Evolutionary conservation across 805 yeast species (phyloP).

Genomic region (Wickerhamiella cacticola): DNA sequence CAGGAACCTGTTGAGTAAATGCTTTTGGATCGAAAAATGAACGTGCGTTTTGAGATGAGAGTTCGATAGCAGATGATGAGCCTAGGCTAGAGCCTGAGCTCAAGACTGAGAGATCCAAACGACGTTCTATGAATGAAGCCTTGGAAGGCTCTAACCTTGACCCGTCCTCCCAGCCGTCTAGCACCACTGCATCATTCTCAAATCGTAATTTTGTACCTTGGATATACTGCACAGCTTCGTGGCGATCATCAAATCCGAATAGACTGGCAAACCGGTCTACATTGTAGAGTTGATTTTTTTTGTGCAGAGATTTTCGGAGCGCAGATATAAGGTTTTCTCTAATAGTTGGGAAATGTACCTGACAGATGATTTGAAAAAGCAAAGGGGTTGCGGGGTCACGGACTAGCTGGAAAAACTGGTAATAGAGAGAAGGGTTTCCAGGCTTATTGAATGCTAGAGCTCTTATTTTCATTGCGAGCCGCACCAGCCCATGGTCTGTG

Average conservation of each 20-base stretch:
- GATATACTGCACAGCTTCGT: slow-evolving; percentile 45
- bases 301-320: slow-evolving; percentile 53
- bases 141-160: slow-evolving; percentile 11
- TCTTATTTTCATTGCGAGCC: slow-evolving; percentile 60
- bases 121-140: slow-evolving; percentile 5
- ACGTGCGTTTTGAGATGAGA: too few species aligned
- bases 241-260: slow-evolving; percentile 56
- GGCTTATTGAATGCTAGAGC: slow-evolving; percentile 47
- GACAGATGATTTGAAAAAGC: slow-evolving; percentile 60
- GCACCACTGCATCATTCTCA: slow-evolving; percentile 16
- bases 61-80: not conserved
- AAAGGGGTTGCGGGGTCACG: slow-evolving; percentile 45
- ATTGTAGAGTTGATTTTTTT: slow-evolving; percentile 47
- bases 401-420: slow-evolving; percentile 50
- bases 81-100: not conserved
- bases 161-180: slow-evolving; percentile 17
- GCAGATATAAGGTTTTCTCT: slow-evolving; percentile 61
- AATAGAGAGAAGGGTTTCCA: slow-evolving; percentile 36
- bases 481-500: slow-evolving; percentile 44
- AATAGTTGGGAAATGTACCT: slow-evolving; percentile 68
- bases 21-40: not conserved
- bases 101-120: not conserved
- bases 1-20: not conserved
- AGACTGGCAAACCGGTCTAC: slow-evolving; percentile 36
- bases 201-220: slow-evolving; percentile 23